phyloP scores from a whole-genome alignment of 495 filamentous ascomycete species.

The Massariosphaeria phaeospora region DNA sequence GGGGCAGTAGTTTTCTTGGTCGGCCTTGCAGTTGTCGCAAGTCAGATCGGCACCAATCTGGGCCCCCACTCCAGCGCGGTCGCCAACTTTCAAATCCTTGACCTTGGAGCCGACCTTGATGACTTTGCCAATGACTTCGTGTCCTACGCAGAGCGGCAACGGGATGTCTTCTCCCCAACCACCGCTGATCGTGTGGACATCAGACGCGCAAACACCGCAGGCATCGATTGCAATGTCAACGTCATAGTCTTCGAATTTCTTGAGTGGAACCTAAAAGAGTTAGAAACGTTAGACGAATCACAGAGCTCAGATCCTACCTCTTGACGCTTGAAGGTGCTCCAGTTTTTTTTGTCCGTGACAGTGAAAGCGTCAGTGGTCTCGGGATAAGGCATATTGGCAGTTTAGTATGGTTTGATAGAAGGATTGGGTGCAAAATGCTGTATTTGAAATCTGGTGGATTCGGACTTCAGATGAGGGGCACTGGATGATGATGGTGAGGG shows the following conservation, averaged over 20 bases:
- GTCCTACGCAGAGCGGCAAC: slow-evolving; percentile 67
- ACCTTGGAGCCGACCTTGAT: slow-evolving; percentile 66
- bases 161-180: slow-evolving; percentile 66
- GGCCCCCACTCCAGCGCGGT: slow-evolving; percentile 75
- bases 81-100: slow-evolving; percentile 61
- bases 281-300: neutral
- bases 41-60: slow-evolving; percentile 69
- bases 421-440: neutral
- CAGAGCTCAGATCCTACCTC: slow-evolving; percentile 45
- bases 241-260: slow-evolving; percentile 69
- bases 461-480: neutral
- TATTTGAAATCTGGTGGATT: neutral
- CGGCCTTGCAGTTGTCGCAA: slow-evolving; percentile 62
- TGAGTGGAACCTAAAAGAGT: slow-evolving; percentile 61
- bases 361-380: slow-evolving; percentile 73
- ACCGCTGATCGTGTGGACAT: slow-evolving; percentile 72
- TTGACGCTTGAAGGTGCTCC: slow-evolving; percentile 59
- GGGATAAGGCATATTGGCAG: slow-evolving; percentile 64
- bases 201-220: slow-evolving; percentile 76
- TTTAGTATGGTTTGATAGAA: neutral
- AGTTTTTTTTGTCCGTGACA: slow-evolving; percentile 57
- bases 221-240: slow-evolving; percentile 67
- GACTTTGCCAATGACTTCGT: slow-evolving; percentile 69
- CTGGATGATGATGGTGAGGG: slow-evolving; percentile 19
- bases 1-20: slow-evolving; percentile 77